Conservation (phyloP, 2,329 filamentous ascomycete genomes). For the Atkinsonella hypoxylon region DNA sequence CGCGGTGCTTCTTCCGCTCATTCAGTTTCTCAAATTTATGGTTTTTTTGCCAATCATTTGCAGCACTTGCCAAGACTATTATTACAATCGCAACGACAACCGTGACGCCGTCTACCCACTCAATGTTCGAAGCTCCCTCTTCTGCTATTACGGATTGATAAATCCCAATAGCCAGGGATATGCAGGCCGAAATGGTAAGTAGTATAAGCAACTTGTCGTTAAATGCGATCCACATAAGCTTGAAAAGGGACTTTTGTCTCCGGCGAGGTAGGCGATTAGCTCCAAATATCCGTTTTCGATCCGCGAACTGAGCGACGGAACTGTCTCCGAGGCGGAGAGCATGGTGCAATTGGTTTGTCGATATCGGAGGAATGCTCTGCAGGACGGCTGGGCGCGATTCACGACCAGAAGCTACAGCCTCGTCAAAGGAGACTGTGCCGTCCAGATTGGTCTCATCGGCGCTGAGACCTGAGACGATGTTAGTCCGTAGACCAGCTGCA, state of each 20-base stretch:
- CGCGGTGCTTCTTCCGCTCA: constrained; percentile 64
- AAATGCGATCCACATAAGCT: constrained; percentile 64
- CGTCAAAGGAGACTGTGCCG: constrained; percentile 34
- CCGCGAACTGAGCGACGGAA: constrained; percentile 23
- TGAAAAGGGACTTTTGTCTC: constrained; percentile 56
- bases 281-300: constrained; percentile 59
- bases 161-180: constrained; percentile 62
- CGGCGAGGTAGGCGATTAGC: constrained; percentile 46
- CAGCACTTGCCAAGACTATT: constrained; percentile 64
- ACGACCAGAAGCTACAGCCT: constrained; percentile 30
- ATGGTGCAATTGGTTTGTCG: constrained; percentile 13
- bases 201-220: constrained; percentile 72
- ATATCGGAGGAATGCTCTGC: constrained; percentile 8
- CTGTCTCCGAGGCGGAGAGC: constrained; percentile 19
- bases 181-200: constrained; percentile 56
- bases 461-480: constrained; percentile 34
- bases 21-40: constrained; percentile 71
- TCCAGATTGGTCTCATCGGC: constrained; percentile 35
- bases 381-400: constrained; percentile 18
- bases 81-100: constrained; percentile 67
- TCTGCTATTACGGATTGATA: constrained; percentile 55
- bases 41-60: constrained; percentile 76
- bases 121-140: constrained; percentile 41
- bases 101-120: constrained; percentile 75
- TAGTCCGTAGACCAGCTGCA: constrained; percentile 36